A percentile compares a stretch with the other conserved stretches of the same genome.
These are phyloP conservation scores for Letharia lupina DNA, from an alignment of 495 filamentous ascomycete species.

Conservation along the genomic window DNA sequence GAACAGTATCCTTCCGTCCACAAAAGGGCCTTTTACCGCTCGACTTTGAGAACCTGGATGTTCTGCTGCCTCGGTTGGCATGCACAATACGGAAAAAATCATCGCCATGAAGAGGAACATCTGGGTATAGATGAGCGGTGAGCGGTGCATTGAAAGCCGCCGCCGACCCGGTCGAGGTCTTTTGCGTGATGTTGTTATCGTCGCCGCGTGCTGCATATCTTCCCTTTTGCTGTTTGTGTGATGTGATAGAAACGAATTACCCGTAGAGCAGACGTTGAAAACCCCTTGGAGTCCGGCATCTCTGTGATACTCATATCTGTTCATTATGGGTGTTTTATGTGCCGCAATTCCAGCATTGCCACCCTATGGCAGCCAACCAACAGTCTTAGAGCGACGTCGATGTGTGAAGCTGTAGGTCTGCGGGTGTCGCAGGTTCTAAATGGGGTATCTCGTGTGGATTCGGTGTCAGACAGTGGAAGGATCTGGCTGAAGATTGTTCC, in stretches of 20 bases:
- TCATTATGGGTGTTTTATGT: slow-evolving; percentile 11
- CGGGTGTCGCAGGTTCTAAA: not conserved
- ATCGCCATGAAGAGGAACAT: slow-evolving; percentile 6
- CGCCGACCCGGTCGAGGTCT: slow-evolving; percentile 13
- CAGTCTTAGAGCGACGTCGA: not conserved
- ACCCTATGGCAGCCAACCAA: slow-evolving; percentile 7
- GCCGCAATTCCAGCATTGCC: slow-evolving; percentile 12
- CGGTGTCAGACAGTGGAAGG: not conserved
- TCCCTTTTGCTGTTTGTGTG: not conserved
- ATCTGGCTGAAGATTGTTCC: not conserved
- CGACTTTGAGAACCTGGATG: slow-evolving; percentile 1
- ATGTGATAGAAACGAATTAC: not conserved
- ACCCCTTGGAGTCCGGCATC: not conserved
- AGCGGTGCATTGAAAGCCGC: slow-evolving; percentile 3
- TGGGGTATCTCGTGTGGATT: not conserved
- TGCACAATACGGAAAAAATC: slow-evolving; percentile 8
- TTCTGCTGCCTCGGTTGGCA: slow-evolving; percentile 8
- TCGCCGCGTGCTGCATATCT: slow-evolving; percentile 9
- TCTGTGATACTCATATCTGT: not conserved
- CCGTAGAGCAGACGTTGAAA: not conserved
- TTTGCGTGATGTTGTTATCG: not conserved
- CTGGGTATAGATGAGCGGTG: not conserved
- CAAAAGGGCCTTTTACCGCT: not conserved
- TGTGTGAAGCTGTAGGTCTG: not conserved
- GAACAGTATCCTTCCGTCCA: slow-evolving; percentile 11